A percentile compares a stretch with the other conserved stretches of the same genome.
Evolutionary conservation across 768 basidiomycete genomes (phyloP).

Genomic region (Hirschioporus abietinus): DNA sequence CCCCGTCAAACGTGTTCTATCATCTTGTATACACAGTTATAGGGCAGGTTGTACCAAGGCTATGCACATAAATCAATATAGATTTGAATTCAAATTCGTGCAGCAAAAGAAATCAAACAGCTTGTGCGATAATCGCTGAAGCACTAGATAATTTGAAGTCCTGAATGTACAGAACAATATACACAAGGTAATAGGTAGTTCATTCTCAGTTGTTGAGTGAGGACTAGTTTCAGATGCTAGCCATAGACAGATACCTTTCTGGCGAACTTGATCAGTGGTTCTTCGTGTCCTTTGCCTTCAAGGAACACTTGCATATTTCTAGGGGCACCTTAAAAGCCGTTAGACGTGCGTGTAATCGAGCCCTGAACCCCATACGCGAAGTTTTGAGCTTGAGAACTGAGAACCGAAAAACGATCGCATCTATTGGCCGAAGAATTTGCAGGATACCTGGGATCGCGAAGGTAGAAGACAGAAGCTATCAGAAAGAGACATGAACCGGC

Average conservation of each 20-base stretch:
- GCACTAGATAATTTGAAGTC: no score
- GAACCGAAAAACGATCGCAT: neutral
- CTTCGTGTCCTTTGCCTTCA: neutral
- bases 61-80: constrained; percentile 1
- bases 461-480: neutral
- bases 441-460: neutral
- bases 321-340: neutral
- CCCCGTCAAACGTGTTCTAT: neutral
- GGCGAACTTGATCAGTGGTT: no score
- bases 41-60: neutral
- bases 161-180: no score
- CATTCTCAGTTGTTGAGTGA: no score
- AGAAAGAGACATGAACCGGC: no score
- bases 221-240: no score
- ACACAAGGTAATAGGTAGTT: no score
- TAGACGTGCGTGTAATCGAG: neutral
- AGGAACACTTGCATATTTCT: neutral
- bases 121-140: no score
- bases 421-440: neutral
- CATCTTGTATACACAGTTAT: constrained; percentile 1
- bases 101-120: no score
- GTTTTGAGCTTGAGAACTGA: neutral
- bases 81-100: neutral
- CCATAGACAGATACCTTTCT: no score
- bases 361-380: neutral